Evolutionary conservation across 2,329 filamentous ascomycete species (phyloP).

Genomic region (Paracorniculantispora psalliotae): DNA sequence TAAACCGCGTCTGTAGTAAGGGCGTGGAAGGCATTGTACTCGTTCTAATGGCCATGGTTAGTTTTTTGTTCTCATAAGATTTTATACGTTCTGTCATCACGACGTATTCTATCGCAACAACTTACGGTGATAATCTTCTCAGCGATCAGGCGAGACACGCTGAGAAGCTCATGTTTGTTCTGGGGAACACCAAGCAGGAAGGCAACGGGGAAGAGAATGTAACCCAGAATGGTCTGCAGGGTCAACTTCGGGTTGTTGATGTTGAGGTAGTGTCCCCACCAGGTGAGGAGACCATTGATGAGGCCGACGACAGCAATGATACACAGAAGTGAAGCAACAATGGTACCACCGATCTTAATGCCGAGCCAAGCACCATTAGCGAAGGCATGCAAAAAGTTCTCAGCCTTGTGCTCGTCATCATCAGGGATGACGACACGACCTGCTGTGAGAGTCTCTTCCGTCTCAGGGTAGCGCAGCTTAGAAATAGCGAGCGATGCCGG

Average conservation of each 20-base stretch:
- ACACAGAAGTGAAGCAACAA: conserved; percentile 72
- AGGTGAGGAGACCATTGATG: conserved; percentile 70
- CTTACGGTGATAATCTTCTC: conserved; percentile 72
- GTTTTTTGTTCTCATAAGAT: too few relatives aligned
- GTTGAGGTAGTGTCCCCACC: conserved; percentile 78
- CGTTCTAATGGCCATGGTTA: conserved; percentile 47
- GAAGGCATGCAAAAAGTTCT: conserved; percentile 80
- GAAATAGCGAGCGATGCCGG: conserved; percentile 84
- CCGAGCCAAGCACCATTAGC: conserved; percentile 81
- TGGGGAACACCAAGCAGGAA: conserved; percentile 77
- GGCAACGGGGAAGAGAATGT: conserved; percentile 71
- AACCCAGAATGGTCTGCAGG: conserved; percentile 70
- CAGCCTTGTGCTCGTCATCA: conserved; percentile 67
- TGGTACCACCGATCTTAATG: conserved; percentile 82
- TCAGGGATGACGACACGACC: conserved; percentile 77
- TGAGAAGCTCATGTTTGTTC: conserved; percentile 60
- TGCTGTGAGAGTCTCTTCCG: conserved; percentile 78
- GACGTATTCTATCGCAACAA: conserved; percentile 10
- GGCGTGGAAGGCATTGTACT: conserved; percentile 66
- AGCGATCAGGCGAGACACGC: conserved; percentile 74
- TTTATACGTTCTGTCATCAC: not conserved
- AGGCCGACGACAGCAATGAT: conserved; percentile 74
- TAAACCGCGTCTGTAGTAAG: conserved; percentile 55
- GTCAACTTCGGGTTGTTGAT: conserved; percentile 64
- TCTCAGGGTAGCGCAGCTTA: conserved; percentile 85